phyloP scores from a whole-genome alignment of 257 asterid species.

The Mitragyna speciosa region DNA sequence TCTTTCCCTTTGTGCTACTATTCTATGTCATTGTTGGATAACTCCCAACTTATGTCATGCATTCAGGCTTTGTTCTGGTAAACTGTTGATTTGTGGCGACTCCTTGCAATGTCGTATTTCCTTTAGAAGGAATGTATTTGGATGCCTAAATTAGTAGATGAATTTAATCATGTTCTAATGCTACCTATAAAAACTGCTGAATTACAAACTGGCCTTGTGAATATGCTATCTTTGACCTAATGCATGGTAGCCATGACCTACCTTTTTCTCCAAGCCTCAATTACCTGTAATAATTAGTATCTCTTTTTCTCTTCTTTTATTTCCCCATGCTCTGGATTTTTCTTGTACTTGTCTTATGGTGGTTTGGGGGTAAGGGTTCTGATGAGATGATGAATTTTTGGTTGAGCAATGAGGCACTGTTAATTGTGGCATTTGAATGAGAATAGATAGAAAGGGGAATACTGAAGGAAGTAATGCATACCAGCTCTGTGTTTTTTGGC shows the following conservation, averaged over 20 bases:
- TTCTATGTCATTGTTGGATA: neutral
- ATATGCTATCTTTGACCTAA: neutral
- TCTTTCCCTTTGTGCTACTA: neutral
- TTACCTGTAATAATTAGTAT: neutral
- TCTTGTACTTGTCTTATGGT: neutral
- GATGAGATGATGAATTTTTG: neutral
- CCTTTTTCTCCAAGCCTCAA: neutral
- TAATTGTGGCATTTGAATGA: neutral
- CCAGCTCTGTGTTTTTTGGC: neutral
- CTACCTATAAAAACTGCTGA: neutral
- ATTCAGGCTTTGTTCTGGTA: neutral
- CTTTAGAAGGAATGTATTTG: neutral
- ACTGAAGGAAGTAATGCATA: neutral
- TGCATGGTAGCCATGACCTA: neutral
- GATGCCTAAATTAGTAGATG: neutral
- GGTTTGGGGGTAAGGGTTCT: neutral
- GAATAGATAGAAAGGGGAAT: neutral
- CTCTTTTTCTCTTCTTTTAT: neutral
- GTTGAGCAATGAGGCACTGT: neutral
- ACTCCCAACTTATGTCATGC: neutral
- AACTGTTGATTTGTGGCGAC: neutral
- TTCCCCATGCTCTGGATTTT: neutral
- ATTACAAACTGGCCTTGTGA: neutral
- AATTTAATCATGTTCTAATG: neutral
- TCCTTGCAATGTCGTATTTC: neutral